Evolutionary conservation across 1,284 basidiomycete species (phyloP).

Genomic region (Pseudozyma pruni): DNA sequence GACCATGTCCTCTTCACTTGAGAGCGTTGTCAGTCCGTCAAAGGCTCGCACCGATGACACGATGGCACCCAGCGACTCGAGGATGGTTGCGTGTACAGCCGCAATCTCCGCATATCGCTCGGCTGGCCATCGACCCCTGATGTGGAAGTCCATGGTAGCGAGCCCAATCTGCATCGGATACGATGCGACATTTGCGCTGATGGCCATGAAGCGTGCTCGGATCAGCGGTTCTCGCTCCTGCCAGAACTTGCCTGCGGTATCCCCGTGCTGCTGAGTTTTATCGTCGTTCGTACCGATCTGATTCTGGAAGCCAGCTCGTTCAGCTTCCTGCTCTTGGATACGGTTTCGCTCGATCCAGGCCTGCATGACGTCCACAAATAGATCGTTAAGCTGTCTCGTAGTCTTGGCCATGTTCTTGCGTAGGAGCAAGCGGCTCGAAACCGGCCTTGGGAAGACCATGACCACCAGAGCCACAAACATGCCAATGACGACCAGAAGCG

Average conservation of each 20-base stretch:
- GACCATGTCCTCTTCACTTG: constrained; percentile 7
- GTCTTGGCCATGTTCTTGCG: constrained; percentile 70
- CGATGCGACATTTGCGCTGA: constrained; percentile 67
- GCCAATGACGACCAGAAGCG: constrained; percentile 66
- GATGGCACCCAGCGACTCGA: constrained; percentile 49
- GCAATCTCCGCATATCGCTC: constrained; percentile 71
- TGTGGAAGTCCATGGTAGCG: constrained; percentile 67
- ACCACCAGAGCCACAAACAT: constrained; percentile 61
- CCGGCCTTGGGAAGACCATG: constrained; percentile 69
- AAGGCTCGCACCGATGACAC: constrained; percentile 26
- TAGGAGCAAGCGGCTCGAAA: constrained; percentile 72
- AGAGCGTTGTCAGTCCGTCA: constrained; percentile 8
- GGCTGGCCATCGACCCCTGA: constrained; percentile 72
- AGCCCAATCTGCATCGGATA: constrained; percentile 71
- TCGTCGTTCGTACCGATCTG: constrained; percentile 69
- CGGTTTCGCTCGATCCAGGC: constrained; percentile 62
- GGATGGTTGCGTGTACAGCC: constrained; percentile 53
- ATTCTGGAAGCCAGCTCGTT: constrained; percentile 68
- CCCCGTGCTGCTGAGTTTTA: constrained; percentile 37
- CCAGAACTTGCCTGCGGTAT: constrained; percentile 22
- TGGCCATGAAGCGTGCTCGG: constrained; percentile 69
- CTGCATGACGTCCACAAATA: constrained; percentile 37
- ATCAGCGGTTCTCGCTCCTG: constrained; percentile 29
- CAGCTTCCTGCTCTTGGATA: constrained; percentile 69
- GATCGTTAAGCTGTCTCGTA: constrained; percentile 36